A percentile compares a stretch with the other conserved stretches of the same genome.
Evolutionary conservation across 2,329 filamentous ascomycete species (phyloP).

Genomic region (Fusarium azukiicola): DNA sequence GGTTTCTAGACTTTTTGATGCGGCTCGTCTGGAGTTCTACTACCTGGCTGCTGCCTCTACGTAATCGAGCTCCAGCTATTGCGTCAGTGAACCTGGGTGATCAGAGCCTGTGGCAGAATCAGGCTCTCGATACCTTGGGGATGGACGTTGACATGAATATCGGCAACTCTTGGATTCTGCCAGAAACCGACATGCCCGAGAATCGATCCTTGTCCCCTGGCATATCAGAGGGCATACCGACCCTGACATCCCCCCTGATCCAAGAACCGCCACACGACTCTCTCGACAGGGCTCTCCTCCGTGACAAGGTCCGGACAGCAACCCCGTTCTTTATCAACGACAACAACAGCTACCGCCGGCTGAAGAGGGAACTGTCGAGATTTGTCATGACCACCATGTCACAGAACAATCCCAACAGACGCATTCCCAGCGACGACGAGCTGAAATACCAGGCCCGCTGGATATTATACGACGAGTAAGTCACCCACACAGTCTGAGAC

Average conservation of each 20-base stretch:
- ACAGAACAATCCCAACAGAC: constrained; percentile 44
- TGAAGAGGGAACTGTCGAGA: constrained; percentile 39
- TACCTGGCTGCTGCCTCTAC: constrained; percentile 33
- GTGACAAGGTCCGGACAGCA: constrained; percentile 41
- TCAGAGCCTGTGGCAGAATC: constrained; percentile 26
- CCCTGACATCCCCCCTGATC: constrained; percentile 27
- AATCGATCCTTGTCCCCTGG: constrained; percentile 35
- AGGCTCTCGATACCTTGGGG: not conserved
- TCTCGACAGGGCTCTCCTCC: constrained; percentile 23
- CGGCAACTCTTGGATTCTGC: constrained; percentile 26
- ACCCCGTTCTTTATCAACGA: constrained; percentile 48
- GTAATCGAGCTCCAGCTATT: constrained; percentile 32
- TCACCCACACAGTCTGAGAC: accelerated
- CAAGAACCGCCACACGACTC: constrained; percentile 9
- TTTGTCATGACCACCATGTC: constrained; percentile 49
- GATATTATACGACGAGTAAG: constrained; percentile 49
- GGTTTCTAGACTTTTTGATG: constrained; percentile 45
- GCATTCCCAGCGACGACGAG: constrained; percentile 45
- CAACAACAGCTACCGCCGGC: constrained; percentile 45
- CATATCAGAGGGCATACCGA: constrained; percentile 18
- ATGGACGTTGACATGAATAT: constrained; percentile 40
- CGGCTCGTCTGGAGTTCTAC: constrained; percentile 45
- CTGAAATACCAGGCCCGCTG: constrained; percentile 45
- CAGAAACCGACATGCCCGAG: constrained; percentile 6
- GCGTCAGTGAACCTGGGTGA: constrained; percentile 17